Base-by-base conservation (phyloP, 139 green algal genomes). In the Penium margaritaceum region DNA sequence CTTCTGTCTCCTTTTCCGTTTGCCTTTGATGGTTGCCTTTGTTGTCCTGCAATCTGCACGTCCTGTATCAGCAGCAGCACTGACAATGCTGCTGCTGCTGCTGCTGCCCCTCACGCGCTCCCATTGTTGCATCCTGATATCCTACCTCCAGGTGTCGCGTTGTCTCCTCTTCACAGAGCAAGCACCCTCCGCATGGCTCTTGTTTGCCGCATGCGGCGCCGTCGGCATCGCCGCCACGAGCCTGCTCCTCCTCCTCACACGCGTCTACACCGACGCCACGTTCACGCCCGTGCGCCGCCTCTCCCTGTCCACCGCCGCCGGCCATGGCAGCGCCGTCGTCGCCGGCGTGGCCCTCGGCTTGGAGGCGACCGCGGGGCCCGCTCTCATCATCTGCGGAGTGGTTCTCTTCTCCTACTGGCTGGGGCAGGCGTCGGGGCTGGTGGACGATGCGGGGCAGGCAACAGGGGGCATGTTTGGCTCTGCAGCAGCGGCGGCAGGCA, bases 251-350 rank as follows among this genome's bases (percentile, higher is more conserved):
- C 84, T 70, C 60, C 87, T 89, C 53, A 55, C 81, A 34, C 85
- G 83, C 76, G 85, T 84, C 60, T 87, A 87, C 71, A 87, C 82
- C 14, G 82, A 87, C 68, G 81, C 85, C 66, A 82, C 82, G 69
- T 87, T 82, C 36, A n/a, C 14, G 36, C 82, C 82, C 5, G 82
- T 87, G 27, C 44, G 82, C 9, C 19, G 54, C 17, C 47, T 87
- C n/a, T 80, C 82, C 0, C 80, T 85, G 37, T 75, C 82, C n/a
- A 77, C 38, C 37, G 74, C 71, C 24, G 85, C 82, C 5, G 82
- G 74, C 35, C 80, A 85, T 57, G 82, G 80, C 19, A 87, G 80
- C 19, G 85, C 85, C 70, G 74, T 87, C 53, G 85, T 87, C 63
- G 82, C 82, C 1, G 82, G 85, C 17, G 67, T 90, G 19, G 77